These are phyloP conservation scores for Leptosphaerulina australis DNA, from an alignment of 2,329 filamentous ascomycete genomes.

Conservation along the genomic window DNA sequence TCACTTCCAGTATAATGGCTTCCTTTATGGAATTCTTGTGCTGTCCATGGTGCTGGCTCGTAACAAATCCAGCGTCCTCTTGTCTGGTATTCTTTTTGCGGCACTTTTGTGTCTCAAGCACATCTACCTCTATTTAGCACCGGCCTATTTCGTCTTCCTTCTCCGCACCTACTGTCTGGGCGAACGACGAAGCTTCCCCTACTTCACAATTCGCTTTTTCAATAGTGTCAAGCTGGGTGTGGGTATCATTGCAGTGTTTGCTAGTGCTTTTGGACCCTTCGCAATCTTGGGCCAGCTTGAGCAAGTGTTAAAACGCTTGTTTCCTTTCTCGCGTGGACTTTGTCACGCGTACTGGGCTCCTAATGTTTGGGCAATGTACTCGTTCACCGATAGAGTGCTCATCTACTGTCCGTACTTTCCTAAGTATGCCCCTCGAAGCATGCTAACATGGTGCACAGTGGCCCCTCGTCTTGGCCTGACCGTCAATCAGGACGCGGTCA, in stretches of 20 bases:
- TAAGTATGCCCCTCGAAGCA: background rate
- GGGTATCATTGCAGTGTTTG: slow-evolving; percentile 74
- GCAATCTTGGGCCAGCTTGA: slow-evolving; percentile 78
- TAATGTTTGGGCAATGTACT: slow-evolving; percentile 97
- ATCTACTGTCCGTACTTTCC: slow-evolving; percentile 70
- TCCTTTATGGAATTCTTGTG: slow-evolving; percentile 89
- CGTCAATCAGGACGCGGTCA: slow-evolving; percentile 75
- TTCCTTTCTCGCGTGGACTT: slow-evolving; percentile 90
- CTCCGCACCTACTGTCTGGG: slow-evolving; percentile 89
- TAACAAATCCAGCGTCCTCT: slow-evolving; percentile 73
- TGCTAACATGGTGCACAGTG: slow-evolving; percentile 58
- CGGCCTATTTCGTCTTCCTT: slow-evolving; percentile 93
- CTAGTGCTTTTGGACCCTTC: slow-evolving; percentile 88
- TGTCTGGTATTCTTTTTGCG: slow-evolving; percentile 83
- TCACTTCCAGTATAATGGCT: slow-evolving; percentile 98
- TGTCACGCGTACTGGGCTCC: slow-evolving; percentile 99
- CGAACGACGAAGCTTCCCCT: slow-evolving; percentile 73
- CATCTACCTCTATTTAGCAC: slow-evolving; percentile 95
- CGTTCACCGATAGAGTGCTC: slow-evolving; percentile 81
- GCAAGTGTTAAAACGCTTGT: slow-evolving; percentile 82
- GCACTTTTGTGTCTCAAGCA: slow-evolving; percentile 92
- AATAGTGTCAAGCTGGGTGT: slow-evolving; percentile 85
- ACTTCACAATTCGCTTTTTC: slow-evolving; percentile 68
- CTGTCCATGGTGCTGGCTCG: slow-evolving; percentile 84
- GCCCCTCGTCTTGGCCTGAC: slow-evolving; percentile 79